phyloP scores from a whole-genome alignment of 1,139 yeast species.

The Insectozyma bohioensis region DNA sequence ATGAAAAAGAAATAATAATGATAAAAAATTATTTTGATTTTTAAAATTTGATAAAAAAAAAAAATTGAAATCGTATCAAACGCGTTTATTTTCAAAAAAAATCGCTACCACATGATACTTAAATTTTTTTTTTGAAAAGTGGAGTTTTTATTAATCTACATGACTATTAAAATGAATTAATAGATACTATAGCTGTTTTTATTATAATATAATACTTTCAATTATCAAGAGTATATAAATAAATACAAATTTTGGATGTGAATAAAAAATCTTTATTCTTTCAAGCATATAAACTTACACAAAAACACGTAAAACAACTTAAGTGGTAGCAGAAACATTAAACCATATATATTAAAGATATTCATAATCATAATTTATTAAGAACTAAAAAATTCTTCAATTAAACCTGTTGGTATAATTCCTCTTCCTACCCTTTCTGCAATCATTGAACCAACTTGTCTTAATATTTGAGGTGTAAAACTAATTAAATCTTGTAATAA shows the following conservation, averaged over 20 bases:
- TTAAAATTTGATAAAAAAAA: slow-evolving; percentile 4
- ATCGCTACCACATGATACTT: slow-evolving; percentile 1
- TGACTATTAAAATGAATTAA: no score
- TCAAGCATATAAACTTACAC: no score
- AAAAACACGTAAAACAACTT: no score
- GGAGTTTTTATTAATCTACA: no score
- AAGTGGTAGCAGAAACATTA: no score
- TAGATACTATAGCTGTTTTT: no score
- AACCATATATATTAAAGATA: not conserved
- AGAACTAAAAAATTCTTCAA: slow-evolving; percentile 4
- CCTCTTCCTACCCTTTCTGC: slow-evolving; percentile 22
- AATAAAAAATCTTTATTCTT: no score
- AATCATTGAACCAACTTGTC: slow-evolving; percentile 19
- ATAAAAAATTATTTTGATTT: slow-evolving; percentile 1
- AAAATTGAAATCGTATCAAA: not conserved
- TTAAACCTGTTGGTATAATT: slow-evolving; percentile 16
- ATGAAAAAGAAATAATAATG: slow-evolving; percentile 5
- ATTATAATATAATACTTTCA: no score
- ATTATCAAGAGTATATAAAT: no score
- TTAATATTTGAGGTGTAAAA: slow-evolving; percentile 19
- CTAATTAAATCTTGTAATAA: slow-evolving; percentile 21
- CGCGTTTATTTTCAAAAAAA: slow-evolving; percentile 1
- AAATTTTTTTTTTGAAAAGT: no score
- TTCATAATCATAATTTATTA: not conserved
- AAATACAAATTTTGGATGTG: no score